Evolutionary conservation across 1,284 basidiomycete genomes (phyloP).

Genomic region (Ganoderma sp.): DNA sequence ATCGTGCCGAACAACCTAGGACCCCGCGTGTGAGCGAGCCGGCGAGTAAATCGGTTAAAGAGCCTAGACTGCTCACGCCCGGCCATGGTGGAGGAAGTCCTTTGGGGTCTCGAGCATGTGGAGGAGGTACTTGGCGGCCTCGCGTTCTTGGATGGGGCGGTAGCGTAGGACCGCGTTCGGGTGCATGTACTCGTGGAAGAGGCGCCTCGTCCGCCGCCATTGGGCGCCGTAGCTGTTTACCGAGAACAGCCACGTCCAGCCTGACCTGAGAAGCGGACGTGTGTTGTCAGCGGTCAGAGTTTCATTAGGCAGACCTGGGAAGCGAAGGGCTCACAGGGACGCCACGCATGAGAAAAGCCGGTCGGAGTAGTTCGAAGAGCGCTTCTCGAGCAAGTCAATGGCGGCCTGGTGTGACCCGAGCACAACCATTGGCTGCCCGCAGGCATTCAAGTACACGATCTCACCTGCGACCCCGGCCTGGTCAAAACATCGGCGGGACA

Average conservation of each 20-base stretch:
- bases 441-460: conserved; percentile 23
- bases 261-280: background rate
- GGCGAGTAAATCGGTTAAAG: background rate
- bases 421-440: conserved; percentile 25
- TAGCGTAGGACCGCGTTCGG: conserved; percentile 13
- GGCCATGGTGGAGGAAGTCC: conserved; percentile 19
- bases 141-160: conserved; percentile 13
- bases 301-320: background rate
- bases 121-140: conserved; percentile 15
- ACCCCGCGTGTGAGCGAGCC: background rate
- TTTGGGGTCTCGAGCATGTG: conserved; percentile 15
- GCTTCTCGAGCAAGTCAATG: conserved; percentile 49
- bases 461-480: conserved; percentile 15
- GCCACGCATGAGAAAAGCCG: conserved; percentile 17
- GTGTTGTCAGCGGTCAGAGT: background rate
- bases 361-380: conserved; percentile 39
- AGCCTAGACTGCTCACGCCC: conserved; percentile 12
- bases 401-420: conserved; percentile 34
- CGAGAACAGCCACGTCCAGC: conserved; percentile 10
- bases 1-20: conserved; percentile 2
- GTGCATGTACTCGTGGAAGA: conserved; percentile 23
- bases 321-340: conserved; percentile 12
- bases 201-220: conserved; percentile 18
- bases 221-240: conserved; percentile 1
- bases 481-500: background rate